Base-by-base conservation (phyloP, 208 protist genomes). In the Angomonas deanei region DNA sequence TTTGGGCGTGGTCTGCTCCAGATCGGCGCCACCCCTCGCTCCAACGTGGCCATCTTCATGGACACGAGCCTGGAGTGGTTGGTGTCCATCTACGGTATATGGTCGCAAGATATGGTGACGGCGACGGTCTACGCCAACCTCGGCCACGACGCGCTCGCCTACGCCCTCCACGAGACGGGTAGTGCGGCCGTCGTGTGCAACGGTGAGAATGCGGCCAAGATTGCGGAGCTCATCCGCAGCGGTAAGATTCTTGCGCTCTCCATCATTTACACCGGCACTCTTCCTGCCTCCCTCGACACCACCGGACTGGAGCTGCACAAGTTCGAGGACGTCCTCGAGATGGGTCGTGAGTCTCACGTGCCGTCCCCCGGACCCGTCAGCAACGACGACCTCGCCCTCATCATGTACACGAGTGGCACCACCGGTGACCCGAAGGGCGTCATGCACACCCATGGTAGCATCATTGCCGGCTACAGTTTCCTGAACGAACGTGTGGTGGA, bases 341-440 rank as follows among this genome's bases (percentile, higher is more conserved):
- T 59, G 33, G 84, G 79, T 24, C 62, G 58, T 31, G 60, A 23
- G 70, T 54, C 33, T 49, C 36, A 11, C 10, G 59, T 68, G 13
- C 11, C n/a, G n/a, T n/a, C n/a, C n/a, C n/a, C n/a, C n/a, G n/a
- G n/a, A n/a, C n/a, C n/a, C n/a, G n/a, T n/a, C n/a, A n/a, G n/a
- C n/a, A n/a, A n/a, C n/a, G n/a, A 88, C n/a, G 64, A 60, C n/a
- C 32, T 71, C 27, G 77, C 73, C 0, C 47, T 85, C 24, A 80
- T 70, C 31, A 77, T 70, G 58, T 94, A 94, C 74, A 96, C 93
- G 55, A 95, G 88, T 61, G 91, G 92, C 52, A 94, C 92, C 33
- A 97, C 89, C 11, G 90, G 90, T 8, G 63, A 89, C 53, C 92
- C 92, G 27, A 97, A 96, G 70, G 92, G 91, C 47, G 88, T 96